Conservation (phyloP, 1,284 basidiomycete species). For the Leucoagaricus sp. region DNA sequence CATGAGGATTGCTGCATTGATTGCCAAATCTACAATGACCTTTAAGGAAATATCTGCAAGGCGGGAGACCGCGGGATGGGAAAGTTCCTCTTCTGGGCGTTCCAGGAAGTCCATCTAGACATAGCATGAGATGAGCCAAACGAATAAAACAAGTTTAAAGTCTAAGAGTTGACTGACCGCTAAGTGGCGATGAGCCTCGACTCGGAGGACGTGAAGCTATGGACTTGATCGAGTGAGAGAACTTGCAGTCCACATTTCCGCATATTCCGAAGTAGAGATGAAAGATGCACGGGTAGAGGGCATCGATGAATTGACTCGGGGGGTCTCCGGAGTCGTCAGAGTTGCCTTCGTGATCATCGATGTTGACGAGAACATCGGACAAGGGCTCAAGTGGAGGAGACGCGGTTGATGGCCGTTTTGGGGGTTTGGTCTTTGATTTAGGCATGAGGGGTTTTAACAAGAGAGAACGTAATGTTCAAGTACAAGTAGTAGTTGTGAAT, state of each 20-base stretch:
- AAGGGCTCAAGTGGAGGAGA: background rate
- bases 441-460: background rate
- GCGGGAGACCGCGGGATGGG: background rate
- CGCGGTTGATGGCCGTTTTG: background rate
- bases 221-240: constrained; percentile 14
- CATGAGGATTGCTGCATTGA: constrained; percentile 20
- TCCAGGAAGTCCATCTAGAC: background rate
- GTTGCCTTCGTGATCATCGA: background rate
- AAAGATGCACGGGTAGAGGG: constrained; percentile 12
- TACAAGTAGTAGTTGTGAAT: background rate
- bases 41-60: constrained; percentile 23
- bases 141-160: no score
- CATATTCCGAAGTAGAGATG: constrained; percentile 19
- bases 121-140: background rate
- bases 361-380: background rate
- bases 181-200: background rate
- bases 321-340: background rate
- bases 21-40: constrained; percentile 27
- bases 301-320: background rate
- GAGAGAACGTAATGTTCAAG: background rate
- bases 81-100: background rate
- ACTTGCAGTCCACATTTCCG: constrained; percentile 21
- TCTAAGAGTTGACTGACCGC: background rate
- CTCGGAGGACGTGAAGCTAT: constrained; percentile 6
- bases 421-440: background rate